These are phyloP conservation scores for Gossypium australe DNA, from an alignment of 345 rosid species.

Conservation along the genomic window DNA sequence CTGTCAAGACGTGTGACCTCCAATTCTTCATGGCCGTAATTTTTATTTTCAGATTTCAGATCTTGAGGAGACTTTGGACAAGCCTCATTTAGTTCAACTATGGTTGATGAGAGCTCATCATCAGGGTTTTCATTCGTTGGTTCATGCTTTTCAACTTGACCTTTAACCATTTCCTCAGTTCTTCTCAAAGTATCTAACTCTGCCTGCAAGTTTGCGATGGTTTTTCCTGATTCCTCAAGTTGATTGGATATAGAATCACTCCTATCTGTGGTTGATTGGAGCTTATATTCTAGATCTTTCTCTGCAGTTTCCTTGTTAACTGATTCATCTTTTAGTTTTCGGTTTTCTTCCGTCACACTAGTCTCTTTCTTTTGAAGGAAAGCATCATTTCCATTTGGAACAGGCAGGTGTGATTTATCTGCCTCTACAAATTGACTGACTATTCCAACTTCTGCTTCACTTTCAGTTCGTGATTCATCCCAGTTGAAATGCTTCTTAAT, in stretches of 20 bases:
- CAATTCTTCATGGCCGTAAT: conserved; percentile 39
- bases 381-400: conserved; percentile 14
- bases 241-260: conserved; percentile 25
- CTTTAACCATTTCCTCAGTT: conserved; percentile 28
- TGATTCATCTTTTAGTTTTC: conserved; percentile 23
- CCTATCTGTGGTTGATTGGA: conserved; percentile 24
- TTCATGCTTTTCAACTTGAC: conserved; percentile 35
- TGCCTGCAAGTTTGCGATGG: conserved; percentile 25
- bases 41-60: conserved; percentile 39
- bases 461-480: conserved; percentile 65
- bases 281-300: conserved; percentile 27
- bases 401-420: conserved; percentile 22
- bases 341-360: conserved; percentile 30
- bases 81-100: conserved; percentile 33
- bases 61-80: conserved; percentile 31
- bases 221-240: conserved; percentile 38
- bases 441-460: conserved; percentile 51
- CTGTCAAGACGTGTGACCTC: conserved; percentile 50
- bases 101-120: conserved; percentile 29
- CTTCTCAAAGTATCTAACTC: conserved; percentile 36
- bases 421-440: conserved; percentile 32
- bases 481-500: conserved; percentile 58
- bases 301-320: conserved; percentile 22
- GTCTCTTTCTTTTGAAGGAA: conserved; percentile 22
- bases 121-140: conserved; percentile 31